These are phyloP conservation scores for Trichoderma harzianum DNA, from an alignment of 2,329 filamentous ascomycete species.

Conservation along the genomic window DNA sequence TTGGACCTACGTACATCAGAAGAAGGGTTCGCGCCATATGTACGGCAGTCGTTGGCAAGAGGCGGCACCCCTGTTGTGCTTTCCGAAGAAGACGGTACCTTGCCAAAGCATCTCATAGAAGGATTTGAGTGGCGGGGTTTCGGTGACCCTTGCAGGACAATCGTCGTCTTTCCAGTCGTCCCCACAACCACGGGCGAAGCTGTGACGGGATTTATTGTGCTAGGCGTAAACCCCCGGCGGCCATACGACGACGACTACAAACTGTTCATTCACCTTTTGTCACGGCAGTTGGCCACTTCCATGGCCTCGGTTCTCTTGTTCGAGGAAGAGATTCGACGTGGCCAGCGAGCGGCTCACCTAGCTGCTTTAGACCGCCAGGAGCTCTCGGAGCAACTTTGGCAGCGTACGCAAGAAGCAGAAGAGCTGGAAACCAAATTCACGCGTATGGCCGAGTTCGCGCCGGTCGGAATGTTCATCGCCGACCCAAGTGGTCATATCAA, in stretches of 20 bases:
- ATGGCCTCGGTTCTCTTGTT: conserved; percentile 79
- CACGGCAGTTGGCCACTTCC: conserved; percentile 73
- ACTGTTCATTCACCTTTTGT: conserved; percentile 71
- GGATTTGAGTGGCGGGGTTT: conserved; percentile 69
- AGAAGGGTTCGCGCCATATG: conserved; percentile 72
- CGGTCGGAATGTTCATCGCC: conserved; percentile 84
- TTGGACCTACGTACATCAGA: conserved; percentile 68
- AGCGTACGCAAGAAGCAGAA: conserved; percentile 58
- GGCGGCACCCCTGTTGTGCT: conserved; percentile 64
- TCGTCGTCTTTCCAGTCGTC: conserved; percentile 76
- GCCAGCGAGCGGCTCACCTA: conserved; percentile 68
- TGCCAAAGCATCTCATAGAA: conserved; percentile 62
- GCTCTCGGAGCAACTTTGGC: conserved; percentile 69
- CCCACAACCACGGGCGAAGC: conserved; percentile 68
- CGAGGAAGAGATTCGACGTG: conserved; percentile 75
- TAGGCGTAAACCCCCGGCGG: conserved; percentile 74
- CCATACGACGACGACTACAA: conserved; percentile 80
- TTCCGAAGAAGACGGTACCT: conserved; percentile 61
- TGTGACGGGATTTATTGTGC: conserved; percentile 72
- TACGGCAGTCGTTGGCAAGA: conserved; percentile 69
- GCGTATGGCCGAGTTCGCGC: conserved; percentile 79
- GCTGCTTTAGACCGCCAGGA: conserved; percentile 75
- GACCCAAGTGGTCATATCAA: conserved; percentile 66
- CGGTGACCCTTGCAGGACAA: conserved; percentile 64
- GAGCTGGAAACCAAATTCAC: conserved; percentile 77